Conservation (phyloP, 2,329 filamentous ascomycete species). For the Arthrobotrys iridis region DNA sequence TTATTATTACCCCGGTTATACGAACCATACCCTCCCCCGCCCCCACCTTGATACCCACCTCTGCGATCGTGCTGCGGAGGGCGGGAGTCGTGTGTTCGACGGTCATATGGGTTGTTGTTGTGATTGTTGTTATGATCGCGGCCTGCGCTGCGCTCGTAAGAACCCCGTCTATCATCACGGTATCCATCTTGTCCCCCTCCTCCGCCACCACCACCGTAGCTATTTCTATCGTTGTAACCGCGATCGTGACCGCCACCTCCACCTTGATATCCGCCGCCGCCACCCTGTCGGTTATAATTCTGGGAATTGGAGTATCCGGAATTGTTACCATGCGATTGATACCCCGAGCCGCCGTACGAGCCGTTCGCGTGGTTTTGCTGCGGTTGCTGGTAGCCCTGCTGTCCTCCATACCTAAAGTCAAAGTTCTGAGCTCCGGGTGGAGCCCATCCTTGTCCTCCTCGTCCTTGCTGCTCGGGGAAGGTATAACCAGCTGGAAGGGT, state of each 20-base stretch:
- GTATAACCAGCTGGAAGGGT: slow-evolving; percentile 38
- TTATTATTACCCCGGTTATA: slow-evolving; percentile 31
- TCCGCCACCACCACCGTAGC: slow-evolving; percentile 56
- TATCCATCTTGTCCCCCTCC: slow-evolving; percentile 55
- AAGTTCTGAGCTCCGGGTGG: slow-evolving; percentile 31
- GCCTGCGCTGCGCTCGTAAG: slow-evolving; percentile 55
- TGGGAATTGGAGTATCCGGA: slow-evolving; percentile 28
- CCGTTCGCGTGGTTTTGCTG: slow-evolving; percentile 29
- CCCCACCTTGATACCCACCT: slow-evolving; percentile 27
- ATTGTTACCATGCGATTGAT: slow-evolving; percentile 46
- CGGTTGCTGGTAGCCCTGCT: slow-evolving; percentile 43
- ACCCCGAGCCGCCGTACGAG: slow-evolving; percentile 10
- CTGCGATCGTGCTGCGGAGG: slow-evolving; percentile 30
- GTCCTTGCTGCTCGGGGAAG: slow-evolving; percentile 24
- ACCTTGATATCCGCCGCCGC: slow-evolving; percentile 31
- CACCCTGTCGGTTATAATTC: slow-evolving; percentile 12
- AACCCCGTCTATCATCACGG: slow-evolving; percentile 55
- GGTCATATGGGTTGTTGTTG: slow-evolving; percentile 11
- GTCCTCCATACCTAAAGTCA: slow-evolving; percentile 13
- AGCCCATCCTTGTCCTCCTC: slow-evolving; percentile 18
- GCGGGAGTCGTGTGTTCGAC: slow-evolving; percentile 27
- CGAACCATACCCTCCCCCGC: not conserved
- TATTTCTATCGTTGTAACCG: slow-evolving; percentile 56
- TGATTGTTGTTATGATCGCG: slow-evolving; percentile 40
- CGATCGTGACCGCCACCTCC: slow-evolving; percentile 55